phyloP scores from a whole-genome alignment of 345 rosid species.

The Salix caprea region DNA sequence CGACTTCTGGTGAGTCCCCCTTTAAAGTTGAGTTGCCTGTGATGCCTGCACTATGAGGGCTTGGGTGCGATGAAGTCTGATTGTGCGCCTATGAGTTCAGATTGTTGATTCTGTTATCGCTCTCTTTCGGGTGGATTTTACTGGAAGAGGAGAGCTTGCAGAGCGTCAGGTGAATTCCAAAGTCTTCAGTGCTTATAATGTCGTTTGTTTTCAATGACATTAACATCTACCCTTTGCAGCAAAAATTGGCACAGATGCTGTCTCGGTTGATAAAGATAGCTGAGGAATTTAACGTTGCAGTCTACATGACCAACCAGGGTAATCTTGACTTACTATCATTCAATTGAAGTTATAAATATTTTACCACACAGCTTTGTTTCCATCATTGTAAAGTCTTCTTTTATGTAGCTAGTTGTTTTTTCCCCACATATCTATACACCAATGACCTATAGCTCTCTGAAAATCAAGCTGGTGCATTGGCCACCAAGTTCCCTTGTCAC shows the following conservation, averaged over 20 bases:
- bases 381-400: neutral
- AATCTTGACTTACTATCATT: neutral
- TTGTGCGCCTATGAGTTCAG: neutral
- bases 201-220: slow-evolving; percentile 9
- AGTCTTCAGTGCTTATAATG: neutral
- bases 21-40: no score
- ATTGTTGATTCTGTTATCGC: no score
- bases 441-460: neutral
- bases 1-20: slow-evolving; percentile 52
- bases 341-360: neutral
- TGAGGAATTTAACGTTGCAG: slow-evolving; percentile 90
- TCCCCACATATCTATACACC: neutral
- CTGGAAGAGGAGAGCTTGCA: slow-evolving; percentile 92
- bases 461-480: neutral
- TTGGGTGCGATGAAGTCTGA: slow-evolving; percentile 4
- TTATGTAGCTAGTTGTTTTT: neutral
- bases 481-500: neutral
- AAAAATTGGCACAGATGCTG: slow-evolving; percentile 94
- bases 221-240: slow-evolving; percentile 42
- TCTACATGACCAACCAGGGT: slow-evolving; percentile 95
- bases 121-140: no score
- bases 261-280: slow-evolving; percentile 75
- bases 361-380: neutral
- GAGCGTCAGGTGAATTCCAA: slow-evolving; percentile 58
- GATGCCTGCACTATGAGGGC: neutral